Evolutionary conservation across 1,284 basidiomycete species (phyloP).

Genomic region (Leccinum huronense): DNA sequence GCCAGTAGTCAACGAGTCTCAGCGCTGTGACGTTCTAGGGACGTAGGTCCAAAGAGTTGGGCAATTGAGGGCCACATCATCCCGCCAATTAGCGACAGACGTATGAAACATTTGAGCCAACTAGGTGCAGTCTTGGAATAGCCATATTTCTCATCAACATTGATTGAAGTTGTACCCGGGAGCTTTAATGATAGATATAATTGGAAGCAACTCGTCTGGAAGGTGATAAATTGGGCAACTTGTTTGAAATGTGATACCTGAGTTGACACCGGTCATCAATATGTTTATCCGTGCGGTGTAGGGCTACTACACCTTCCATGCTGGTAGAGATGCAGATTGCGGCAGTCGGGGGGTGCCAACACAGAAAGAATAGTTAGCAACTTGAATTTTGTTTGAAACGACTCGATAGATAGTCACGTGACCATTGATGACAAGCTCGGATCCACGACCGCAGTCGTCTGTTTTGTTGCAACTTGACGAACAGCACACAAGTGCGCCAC

Average conservation of each 20-base stretch:
- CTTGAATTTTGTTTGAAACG: too few relatives aligned
- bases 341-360: background rate
- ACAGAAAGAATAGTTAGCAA: too few relatives aligned
- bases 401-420: background rate
- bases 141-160: background rate
- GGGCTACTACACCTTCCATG: too few relatives aligned
- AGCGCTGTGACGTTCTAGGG: background rate
- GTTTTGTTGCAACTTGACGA: background rate
- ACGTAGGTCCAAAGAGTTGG: background rate
- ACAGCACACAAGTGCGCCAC: background rate
- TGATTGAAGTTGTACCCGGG: background rate
- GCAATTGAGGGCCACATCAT: background rate
- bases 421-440: background rate
- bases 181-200: background rate
- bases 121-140: background rate
- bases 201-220: background rate
- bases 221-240: background rate
- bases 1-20: background rate
- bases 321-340: background rate
- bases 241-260: too few relatives aligned
- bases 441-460: background rate
- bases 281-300: too few relatives aligned
- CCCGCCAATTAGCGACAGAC: background rate
- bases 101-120: background rate
- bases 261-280: too few relatives aligned